Evolutionary conservation across 768 basidiomycete species (phyloP).

Genomic region (Lactarius tabidus): DNA sequence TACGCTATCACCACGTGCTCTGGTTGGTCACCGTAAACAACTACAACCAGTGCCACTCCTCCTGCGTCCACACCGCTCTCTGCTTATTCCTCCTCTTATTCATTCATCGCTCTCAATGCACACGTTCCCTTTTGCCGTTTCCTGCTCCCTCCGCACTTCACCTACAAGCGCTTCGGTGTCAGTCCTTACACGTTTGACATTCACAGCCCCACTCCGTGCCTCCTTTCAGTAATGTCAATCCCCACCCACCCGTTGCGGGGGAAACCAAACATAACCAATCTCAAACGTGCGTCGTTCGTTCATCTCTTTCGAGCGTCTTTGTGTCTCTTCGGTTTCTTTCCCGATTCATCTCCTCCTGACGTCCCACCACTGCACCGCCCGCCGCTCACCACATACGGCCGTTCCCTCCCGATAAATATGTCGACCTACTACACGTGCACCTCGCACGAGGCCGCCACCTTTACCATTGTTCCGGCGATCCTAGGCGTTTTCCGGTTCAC

Average conservation of each 20-base stretch:
- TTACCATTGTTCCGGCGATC: neutral
- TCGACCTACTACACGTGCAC: neutral
- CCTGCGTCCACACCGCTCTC: no score
- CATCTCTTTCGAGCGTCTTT: neutral
- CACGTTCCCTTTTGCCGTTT: neutral
- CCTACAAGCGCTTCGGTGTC: neutral
- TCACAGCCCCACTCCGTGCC: neutral
- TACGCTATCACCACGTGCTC: conserved; percentile 13
- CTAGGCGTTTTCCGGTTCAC: neutral
- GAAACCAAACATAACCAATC: neutral
- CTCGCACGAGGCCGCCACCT: neutral
- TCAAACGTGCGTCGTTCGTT: conserved; percentile 12
- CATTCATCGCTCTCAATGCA: neutral
- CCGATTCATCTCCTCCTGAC: conserved; percentile 5
- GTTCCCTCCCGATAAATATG: neutral
- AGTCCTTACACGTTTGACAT: conserved; percentile 2
- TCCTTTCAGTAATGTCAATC: neutral
- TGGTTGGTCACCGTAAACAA: neutral
- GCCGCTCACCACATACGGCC: neutral
- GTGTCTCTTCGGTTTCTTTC: conserved; percentile 8
- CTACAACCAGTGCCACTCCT: neutral
- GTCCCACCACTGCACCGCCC: neutral
- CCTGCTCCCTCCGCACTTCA: neutral
- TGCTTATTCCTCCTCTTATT: neutral
- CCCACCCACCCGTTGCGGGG: neutral